Evolutionary conservation across 176 grass and related monocot genomes (phyloP), one percentile per base, ranked within the genome.

Genomic region (Chrysopogon serrulatus): DNA sequence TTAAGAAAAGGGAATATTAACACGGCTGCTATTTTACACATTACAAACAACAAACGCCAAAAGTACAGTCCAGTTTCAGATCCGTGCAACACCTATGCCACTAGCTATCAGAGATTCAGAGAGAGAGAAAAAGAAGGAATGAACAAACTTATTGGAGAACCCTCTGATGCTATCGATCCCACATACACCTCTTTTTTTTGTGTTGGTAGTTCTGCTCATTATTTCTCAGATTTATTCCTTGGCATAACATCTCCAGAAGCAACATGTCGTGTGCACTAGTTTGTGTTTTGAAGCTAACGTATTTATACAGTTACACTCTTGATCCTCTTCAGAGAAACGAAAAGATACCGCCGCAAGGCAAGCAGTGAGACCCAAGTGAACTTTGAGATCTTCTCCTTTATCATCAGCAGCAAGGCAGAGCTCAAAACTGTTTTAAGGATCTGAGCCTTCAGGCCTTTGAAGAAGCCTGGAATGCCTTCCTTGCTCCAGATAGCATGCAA

Each of bases 361-460:
- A 99, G 91, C 74, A 99, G 66, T 6, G 90, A 88, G 36, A 99
- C 82, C 96, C 96, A 99, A 21, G 96, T 99, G 77, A 87, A 90
- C 82, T 80, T 95, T 0, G 96, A 90, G 62, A 99, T 96, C 77
- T 99, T 99, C 86, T 99, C 96, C 83, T 99, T 99, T 79, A 99
- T 96, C 96, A 99, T 99, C 84, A 99, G 78, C 61, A 99, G 85
- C 60, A 99, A 88, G 59, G 96, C 96, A 16, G 96, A 99, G 65
- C 96, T 99, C 79, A 99, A 54, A 64, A 99, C 96, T 49, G 96
- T 96, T 89, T 99, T 99, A 10, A 99, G 57, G 65, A 99, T 99
- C 86, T 99, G 96, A 63, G 91, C 96, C 18, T 99, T 56, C 74
- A 99, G 64, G 33, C 96, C 96, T 85, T 96, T 96, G 88, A 94